Evolutionary conservation across 768 basidiomycete genomes (phyloP), one percentile per base, ranked within the genome.

Genomic region (Saitozyma sp.): DNA sequence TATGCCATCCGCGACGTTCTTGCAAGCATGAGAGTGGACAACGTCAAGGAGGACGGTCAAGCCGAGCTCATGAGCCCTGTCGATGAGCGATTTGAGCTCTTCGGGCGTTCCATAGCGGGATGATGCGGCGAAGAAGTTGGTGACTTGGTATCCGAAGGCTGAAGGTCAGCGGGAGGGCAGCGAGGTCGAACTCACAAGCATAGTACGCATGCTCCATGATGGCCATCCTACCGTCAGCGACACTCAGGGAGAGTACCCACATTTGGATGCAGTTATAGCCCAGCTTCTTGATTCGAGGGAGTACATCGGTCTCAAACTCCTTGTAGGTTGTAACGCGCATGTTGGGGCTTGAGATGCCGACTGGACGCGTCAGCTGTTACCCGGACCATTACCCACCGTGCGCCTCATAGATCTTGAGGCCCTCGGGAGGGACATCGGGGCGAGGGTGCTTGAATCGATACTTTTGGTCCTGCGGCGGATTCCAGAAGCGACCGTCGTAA

Each of bases 401-500:
- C 0, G 94, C 96, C 77, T 99, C 96, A 75, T 99, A 99, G 62
- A 99, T 93, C 66, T 88, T 87, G 42, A 80, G 56, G 10, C 73
- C 71, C n/a, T 73, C 68, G 50, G 87, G 77, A 42, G 87, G 84
- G 16, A 81, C 81, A 11, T 89, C 88, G 62, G 86, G 85, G 54
- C 75, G 73, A 9, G 69, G 72, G 76, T 97, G 83, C 77, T 92
- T 95, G 82, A 95, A 95, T 38, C 83, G 82, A 82, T 97, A 96
- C 53, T 75, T 82, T 66, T 90, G 82, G 29, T 84, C 81, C 46
- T 82, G 73, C 17, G 91, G 88, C 1, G 96, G 96, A 78, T 98
- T 97, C 96, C 96, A 99, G 81, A 99, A 96, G n/a, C 91, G 87
- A 17, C 92, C 91, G 64, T 99, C 96, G 78, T 95, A 99, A 7